phyloP scores from a whole-genome alignment of 139 green algal species.

The Tetraselmis striata region DNA sequence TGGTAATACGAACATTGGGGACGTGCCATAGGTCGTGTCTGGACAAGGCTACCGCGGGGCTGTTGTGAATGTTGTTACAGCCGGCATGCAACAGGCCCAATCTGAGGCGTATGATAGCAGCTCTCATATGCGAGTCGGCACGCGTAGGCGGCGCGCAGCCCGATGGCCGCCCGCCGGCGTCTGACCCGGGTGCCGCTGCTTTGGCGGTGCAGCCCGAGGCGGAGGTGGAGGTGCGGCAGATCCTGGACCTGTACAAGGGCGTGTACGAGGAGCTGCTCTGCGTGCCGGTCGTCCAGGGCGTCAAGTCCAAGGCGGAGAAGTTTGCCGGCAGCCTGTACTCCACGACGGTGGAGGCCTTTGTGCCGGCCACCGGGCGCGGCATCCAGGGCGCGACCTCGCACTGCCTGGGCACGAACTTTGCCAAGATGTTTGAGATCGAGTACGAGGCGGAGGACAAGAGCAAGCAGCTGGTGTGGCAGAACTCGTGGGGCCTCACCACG shows the following conservation, averaged over 20 bases:
- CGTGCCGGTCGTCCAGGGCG: constrained; percentile 86
- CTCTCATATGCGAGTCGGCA: too few relatives aligned
- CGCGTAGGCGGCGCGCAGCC: too few relatives aligned
- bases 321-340: constrained; percentile 96
- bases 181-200: too few relatives aligned
- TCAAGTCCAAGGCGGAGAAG: constrained; percentile 94
- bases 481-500: constrained; percentile 94
- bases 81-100: too few relatives aligned
- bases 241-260: constrained; percentile 86
- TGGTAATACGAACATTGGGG: too few relatives aligned
- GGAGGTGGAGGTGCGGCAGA: constrained; percentile 84
- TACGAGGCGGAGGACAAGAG: constrained; percentile 79
- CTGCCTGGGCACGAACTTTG: constrained; percentile 98
- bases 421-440: constrained; percentile 78
- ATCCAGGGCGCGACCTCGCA: constrained; percentile 95
- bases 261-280: constrained; percentile 95
- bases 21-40: too few relatives aligned
- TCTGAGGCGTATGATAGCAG: too few relatives aligned
- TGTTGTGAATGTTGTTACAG: too few relatives aligned
- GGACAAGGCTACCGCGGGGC: too few relatives aligned
- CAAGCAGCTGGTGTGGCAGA: constrained; percentile 86
- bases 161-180: too few relatives aligned
- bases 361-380: constrained; percentile 84
- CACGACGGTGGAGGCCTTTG: constrained; percentile 93
- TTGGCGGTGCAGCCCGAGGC: constrained; percentile 75